Base-by-base conservation (phyloP, 345 rosid species). In the Microcos paniculata region DNA sequence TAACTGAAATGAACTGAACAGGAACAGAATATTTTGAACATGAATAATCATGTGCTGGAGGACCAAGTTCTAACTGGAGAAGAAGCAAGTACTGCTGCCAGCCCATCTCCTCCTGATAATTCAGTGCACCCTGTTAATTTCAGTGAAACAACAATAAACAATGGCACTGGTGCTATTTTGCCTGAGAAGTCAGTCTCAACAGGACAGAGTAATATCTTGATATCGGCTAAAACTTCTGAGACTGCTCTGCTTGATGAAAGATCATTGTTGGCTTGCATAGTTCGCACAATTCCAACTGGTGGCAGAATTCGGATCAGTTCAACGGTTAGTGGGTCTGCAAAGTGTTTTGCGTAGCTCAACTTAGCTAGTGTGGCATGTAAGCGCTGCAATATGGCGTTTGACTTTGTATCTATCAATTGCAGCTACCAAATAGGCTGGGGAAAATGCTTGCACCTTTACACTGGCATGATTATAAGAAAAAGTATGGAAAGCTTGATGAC, bases 381-480 rank as follows among this genome's bases (percentile, higher is more conserved):
- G 23, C 28, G 24, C 43, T 70, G 18, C 45, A 30, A 31, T 19
- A 21, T 51, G 45, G 59, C 35, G 28, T 70, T 61, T 67, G 46
- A 43, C 52, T 56, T n/a, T 77, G 56, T 62, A 57, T 76, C 30
- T 77, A 12, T 80, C 63, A 57, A 71, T 43, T 76, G 70, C 92
- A 96, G 99, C 92, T 96, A 33, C 95, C 95, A 49, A 92, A 92
- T 78, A 92, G 98, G 80, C 85, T 96, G 55, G 98, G 97, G 4
- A 96, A 96, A 83, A 96, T 96, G 99, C 95, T 96, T 82, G 88
- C 94, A 31, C 99, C 99, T 55, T 80, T 96, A 40, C 98, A 88
- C 77, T 96, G 99, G 99, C 94, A 94, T 65, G 99, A 96, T 83
- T 96, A 96, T 89, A 88, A 71, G 90, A 96, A 84, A 78, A 88